phyloP scores from a whole-genome alignment of 441 rosid species.

The Populus trichocarpa region DNA sequence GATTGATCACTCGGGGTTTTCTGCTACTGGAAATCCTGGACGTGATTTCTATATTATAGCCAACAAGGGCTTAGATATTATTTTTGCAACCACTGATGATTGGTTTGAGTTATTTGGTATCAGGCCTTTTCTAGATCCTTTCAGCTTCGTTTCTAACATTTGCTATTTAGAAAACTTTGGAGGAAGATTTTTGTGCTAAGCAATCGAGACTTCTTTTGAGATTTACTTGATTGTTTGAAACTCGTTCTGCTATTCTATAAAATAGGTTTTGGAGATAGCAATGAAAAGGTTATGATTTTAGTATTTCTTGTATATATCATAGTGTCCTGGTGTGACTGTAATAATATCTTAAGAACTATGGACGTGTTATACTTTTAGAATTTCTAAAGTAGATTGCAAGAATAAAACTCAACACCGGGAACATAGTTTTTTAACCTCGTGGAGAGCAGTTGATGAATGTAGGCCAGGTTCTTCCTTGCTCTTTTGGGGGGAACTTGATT shows the following conservation, averaged over 20 bases:
- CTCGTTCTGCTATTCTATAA: neutral
- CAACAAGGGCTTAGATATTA: neutral
- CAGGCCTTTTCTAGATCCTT: neutral
- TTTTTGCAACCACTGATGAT: neutral
- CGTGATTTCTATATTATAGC: neutral
- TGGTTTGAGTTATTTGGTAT: neutral
- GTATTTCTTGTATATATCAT: neutral
- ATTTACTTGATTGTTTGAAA: neutral
- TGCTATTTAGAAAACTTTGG: neutral
- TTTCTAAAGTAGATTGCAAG: neutral
- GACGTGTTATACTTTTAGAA: neutral
- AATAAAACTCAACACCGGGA: neutral
- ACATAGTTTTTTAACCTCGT: neutral
- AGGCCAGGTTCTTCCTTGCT: neutral
- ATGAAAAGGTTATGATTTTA: neutral
- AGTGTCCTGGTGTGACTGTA: neutral
- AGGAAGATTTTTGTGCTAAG: neutral
- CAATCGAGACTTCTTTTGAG: neutral
- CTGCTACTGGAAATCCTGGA: neutral
- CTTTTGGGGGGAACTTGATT: neutral
- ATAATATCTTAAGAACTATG: neutral
- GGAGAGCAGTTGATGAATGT: neutral
- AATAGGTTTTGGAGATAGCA: neutral
- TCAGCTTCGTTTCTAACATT: neutral
- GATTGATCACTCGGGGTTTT: neutral